These are phyloP conservation scores for Rhodotorula sp. DNA, from an alignment of 1,284 basidiomycete species.

Conservation along the genomic window DNA sequence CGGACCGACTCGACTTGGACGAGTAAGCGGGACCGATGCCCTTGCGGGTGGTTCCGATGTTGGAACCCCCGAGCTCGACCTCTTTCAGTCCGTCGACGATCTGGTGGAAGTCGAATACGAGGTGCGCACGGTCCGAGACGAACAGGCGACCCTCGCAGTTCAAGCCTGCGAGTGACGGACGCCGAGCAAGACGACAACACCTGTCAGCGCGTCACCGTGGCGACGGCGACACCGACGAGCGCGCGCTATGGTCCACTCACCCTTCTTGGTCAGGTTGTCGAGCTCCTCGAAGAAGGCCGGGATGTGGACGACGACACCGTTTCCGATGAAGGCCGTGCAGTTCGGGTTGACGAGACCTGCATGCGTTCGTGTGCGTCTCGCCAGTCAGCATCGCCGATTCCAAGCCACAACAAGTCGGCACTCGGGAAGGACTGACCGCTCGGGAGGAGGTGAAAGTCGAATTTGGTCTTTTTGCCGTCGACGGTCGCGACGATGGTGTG, in stretches of 20 bases:
- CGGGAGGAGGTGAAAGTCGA: constrained; percentile 93
- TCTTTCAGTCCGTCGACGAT: constrained; percentile 99
- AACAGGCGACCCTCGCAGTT: constrained; percentile 83
- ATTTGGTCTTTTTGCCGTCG: constrained; percentile 74
- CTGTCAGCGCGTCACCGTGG: not conserved
- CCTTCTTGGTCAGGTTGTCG: constrained; percentile 80
- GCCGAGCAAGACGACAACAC: not conserved
- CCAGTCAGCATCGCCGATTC: not conserved
- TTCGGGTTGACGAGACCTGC: constrained; percentile 84
- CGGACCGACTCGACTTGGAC: constrained; percentile 93
- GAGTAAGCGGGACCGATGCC: constrained; percentile 99
- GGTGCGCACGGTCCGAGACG: constrained; percentile 91
- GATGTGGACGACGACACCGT: constrained; percentile 90
- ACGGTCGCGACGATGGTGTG: constrained; percentile 89
- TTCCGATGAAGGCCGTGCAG: constrained; percentile 85
- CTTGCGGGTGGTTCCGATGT: constrained; percentile 96
- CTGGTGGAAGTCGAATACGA: constrained; percentile 99
- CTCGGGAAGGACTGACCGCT: constrained; percentile 65
- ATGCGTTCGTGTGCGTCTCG: not conserved
- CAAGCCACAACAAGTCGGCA: too few species aligned
- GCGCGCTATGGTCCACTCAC: constrained; percentile 52
- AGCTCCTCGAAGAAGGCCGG: constrained; percentile 95
- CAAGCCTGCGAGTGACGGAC: constrained; percentile 60
- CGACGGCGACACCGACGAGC: too few species aligned
- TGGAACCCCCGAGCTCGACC: constrained; percentile 88